Evolutionary conservation across 768 basidiomycete genomes (phyloP), one percentile per base, ranked within the genome.

Genomic region (Mycena haematopus): DNA sequence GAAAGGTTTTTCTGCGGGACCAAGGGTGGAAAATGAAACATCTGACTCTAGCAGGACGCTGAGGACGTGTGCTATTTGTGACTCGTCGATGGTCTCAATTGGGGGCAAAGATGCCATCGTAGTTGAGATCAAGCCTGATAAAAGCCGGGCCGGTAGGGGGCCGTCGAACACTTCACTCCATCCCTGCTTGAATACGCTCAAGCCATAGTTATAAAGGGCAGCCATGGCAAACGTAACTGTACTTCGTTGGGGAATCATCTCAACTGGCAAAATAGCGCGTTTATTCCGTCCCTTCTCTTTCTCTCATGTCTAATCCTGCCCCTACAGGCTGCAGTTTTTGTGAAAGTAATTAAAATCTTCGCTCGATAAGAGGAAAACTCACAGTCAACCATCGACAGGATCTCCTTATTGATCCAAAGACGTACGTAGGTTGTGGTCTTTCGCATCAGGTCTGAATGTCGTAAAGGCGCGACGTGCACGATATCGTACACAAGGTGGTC

Each of bases 201-300:
- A 51, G 13, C 31, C 56, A 31, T 31, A 13, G 19, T 22, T 44
- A 25, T 29, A 31, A 27, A 22, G 4, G 51, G 6, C 25, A 21
- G 22, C 13, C 10, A 80, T 79, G 78, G 65, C 76, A 49, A 64
- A 35, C 21, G 13, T 22, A 27, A 52, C 62, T 33, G 65, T 64
- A 19, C 74, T 93, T 56, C 85, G 85, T 58, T 95, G 93, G 94
- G 93, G 94, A 19, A 91, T 95, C 66, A 89, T 96, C 64, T 91
- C 92, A 14, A 93, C 93, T 1, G 92, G 92, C 31, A 71, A 73
- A 21, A 95, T 95, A 60, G 86, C 59, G 40, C 42, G 66, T 67
- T 44, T 35, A 10, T 55, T 60, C 33, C 13, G 11, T 44, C 29
- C 29, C 19, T 42, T 53, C 25, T 60, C 19, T 27, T n/a, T 47